Conservation (phyloP, 768 basidiomycete species). For the Suillus occidentalis region DNA sequence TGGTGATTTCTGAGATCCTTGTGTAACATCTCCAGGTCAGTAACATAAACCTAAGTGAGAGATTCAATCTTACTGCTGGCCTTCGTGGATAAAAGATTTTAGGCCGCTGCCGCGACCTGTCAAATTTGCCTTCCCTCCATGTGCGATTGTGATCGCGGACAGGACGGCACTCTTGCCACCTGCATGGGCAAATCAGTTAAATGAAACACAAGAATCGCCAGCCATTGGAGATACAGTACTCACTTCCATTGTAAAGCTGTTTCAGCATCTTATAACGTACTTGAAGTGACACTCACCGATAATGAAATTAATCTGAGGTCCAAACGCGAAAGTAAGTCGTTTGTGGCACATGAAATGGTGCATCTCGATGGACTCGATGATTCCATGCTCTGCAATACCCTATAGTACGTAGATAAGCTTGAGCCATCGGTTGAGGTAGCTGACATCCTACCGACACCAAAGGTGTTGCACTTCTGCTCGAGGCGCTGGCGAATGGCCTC, state of each 20-base stretch:
- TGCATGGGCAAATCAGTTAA: slow-evolving; percentile 30
- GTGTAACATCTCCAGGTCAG: slow-evolving; percentile 2
- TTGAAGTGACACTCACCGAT: slow-evolving; percentile 56
- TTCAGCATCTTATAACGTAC: slow-evolving; percentile 6
- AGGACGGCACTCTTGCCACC: slow-evolving; percentile 96
- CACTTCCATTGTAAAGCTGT: slow-evolving; percentile 67
- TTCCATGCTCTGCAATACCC: slow-evolving; percentile 83
- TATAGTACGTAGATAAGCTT: slow-evolving; percentile 29
- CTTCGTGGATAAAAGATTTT: slow-evolving; percentile 84
- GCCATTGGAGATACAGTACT: slow-evolving; percentile 31
- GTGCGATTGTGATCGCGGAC: slow-evolving; percentile 88
- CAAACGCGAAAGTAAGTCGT: slow-evolving; percentile 79
- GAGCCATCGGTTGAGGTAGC: slow-evolving; percentile 20
- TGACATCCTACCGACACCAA: slow-evolving; percentile 47
- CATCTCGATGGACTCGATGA: slow-evolving; percentile 85
- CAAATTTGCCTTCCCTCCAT: slow-evolving; percentile 89
- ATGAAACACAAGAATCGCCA: not conserved
- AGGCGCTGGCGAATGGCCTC: slow-evolving; percentile 56
- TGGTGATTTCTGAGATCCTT: slow-evolving; percentile 73
- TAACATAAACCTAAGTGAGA: not conserved
- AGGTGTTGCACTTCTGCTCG: slow-evolving; percentile 41
- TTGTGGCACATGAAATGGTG: slow-evolving; percentile 97
- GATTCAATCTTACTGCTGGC: slow-evolving; percentile 59
- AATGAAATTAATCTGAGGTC: slow-evolving; percentile 95
- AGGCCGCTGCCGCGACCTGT: slow-evolving; percentile 88